A percentile compares a stretch with the other conserved stretches of the same genome.
Evolutionary conservation across 2,329 filamentous ascomycete genomes (phyloP).

Genomic region (Juglanconis sp.): DNA sequence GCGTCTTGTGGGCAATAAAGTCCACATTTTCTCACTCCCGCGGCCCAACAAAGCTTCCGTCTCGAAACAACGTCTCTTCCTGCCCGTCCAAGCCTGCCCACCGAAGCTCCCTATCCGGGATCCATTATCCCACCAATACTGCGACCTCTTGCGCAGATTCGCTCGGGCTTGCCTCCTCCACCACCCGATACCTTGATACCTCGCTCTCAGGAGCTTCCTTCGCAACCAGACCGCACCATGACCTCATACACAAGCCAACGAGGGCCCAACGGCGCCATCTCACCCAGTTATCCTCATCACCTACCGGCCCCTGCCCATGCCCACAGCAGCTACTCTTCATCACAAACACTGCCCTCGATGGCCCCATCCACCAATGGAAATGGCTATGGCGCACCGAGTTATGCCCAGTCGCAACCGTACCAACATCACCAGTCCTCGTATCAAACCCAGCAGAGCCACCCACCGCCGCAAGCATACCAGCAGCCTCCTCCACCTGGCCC

Average conservation of each 20-base stretch:
- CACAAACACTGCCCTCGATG: conserved; percentile 16
- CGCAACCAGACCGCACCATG: not conserved
- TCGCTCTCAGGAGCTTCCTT: not conserved
- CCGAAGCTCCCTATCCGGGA: no score
- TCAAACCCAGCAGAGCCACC: conserved; percentile 15
- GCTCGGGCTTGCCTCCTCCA: not conserved
- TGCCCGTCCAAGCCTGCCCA: no score
- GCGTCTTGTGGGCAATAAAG: not conserved
- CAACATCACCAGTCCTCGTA: conserved; percentile 16
- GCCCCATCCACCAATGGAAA: conserved; percentile 15
- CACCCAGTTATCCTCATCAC: conserved; percentile 15
- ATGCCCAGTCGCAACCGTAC: conserved; percentile 14
- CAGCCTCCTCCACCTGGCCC: conserved; percentile 7
- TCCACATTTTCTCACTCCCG: no score
- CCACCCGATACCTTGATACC: not conserved
- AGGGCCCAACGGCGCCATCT: conserved; percentile 16
- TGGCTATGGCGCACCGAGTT: conserved; percentile 7
- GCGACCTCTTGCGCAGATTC: not conserved
- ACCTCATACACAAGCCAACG: conserved; percentile 14
- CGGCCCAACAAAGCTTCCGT: no score
- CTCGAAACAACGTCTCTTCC: no score
- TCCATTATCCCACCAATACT: no score
- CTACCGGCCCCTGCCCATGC: conserved; percentile 14
- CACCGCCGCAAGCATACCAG: conserved; percentile 14
- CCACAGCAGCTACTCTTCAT: conserved; percentile 9